Evolutionary conservation across 495 filamentous ascomycete genomes (phyloP), one percentile per base, ranked within the genome.

Genomic region (Penicillium soppii): DNA sequence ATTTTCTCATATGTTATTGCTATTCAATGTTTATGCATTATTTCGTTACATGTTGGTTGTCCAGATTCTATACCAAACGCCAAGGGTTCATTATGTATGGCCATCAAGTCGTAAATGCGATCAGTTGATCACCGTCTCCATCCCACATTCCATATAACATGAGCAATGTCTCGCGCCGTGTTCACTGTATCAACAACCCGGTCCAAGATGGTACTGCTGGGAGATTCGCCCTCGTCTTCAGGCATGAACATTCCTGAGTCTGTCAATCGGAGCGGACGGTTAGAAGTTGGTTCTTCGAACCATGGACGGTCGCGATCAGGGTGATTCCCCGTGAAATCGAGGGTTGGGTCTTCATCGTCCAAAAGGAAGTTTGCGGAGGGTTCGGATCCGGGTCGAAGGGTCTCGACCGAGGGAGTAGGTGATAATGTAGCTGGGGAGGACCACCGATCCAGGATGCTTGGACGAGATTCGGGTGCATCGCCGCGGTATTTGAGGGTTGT

Each of bases 101-200:
- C 43, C 43, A 50, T 17, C 23, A 9, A 30, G 25, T 25, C 41
- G 33, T 19, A 19, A 39, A 22, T 42, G 39, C 20, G 10, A 35
- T 19, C 2, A 41, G n/a, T n/a, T n/a, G 17, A 15, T 87, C 61
- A 91, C 55, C 82, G 78, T 57, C 88, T 82, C 94, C 92, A 97
- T 29, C 92, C 92, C 47, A 97, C 94, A 65, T 98, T 98, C 92
- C 91, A 95, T 56, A 97, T 90, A 30, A 97, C 91, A 74, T 95
- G 90, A 30, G 88, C 91, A 58, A 98, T 98, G 59, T 98, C 94
- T 56, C 85, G 86, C 36, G 92, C 92, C 7, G 92, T 97, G 73
- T 98, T 97, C 60, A 98, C 89, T 35, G 91, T 94, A 66, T 97
- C 90, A 61, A 94, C 84, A 19, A 97, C 86, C 54, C 85, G 82